These are phyloP conservation scores for Taiozyma sp. DNA, from an alignment of 1,139 yeast genomes.

Conservation along the genomic window DNA sequence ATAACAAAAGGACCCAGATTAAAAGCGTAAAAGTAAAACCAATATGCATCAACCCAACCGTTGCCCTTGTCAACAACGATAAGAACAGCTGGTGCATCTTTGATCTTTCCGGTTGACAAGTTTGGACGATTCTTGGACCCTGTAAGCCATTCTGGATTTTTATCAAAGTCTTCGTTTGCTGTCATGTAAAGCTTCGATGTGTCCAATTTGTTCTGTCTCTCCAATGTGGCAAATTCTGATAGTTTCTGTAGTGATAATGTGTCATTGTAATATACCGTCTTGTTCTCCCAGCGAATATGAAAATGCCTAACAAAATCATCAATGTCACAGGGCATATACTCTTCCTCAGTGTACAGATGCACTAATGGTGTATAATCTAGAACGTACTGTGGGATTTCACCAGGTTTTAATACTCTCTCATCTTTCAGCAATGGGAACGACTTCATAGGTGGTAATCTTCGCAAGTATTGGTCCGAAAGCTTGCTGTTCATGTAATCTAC, in stretches of 20 bases:
- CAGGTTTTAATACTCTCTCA: constrained; percentile 34
- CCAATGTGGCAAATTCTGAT: constrained; percentile 14
- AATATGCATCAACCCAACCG: constrained; percentile 84
- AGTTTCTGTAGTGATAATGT: constrained; percentile 20
- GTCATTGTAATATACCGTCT: constrained; percentile 28
- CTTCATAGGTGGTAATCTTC: constrained; percentile 22
- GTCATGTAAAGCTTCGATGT: constrained; percentile 44
- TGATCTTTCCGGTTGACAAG: constrained; percentile 61
- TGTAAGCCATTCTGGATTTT: constrained; percentile 83
- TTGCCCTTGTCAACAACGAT: constrained; percentile 88
- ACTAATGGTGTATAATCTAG: constrained; percentile 73
- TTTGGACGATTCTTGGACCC: constrained; percentile 67
- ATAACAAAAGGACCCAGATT: constrained; percentile 94
- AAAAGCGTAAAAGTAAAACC: constrained; percentile 95
- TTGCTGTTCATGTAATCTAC: constrained; percentile 6
- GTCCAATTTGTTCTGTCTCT: constrained; percentile 16
- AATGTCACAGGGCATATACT: constrained; percentile 79
- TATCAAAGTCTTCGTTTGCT: constrained; percentile 62
- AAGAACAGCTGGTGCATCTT: constrained; percentile 73
- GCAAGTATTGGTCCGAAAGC: neutral
- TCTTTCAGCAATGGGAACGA: constrained; percentile 14
- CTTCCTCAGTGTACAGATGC: constrained; percentile 84
- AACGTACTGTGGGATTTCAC: constrained; percentile 73
- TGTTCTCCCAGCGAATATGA: constrained; percentile 41
- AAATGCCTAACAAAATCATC: constrained; percentile 64